These are phyloP conservation scores for Hymenoscyphus scutula DNA, from an alignment of 2,329 filamentous ascomycete genomes.

Conservation along the genomic window DNA sequence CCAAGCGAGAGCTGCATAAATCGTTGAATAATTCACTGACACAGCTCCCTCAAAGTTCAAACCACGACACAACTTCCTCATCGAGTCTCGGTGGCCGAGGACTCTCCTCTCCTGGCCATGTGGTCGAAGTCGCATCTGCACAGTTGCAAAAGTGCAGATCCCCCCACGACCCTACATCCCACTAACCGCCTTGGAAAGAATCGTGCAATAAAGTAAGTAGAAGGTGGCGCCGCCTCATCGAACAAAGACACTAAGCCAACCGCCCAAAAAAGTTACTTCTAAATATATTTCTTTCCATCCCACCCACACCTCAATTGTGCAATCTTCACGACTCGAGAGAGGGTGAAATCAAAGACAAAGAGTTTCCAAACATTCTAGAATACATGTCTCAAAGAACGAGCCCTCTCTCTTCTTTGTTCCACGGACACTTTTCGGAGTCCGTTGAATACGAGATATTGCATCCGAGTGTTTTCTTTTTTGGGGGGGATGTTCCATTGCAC, in stretches of 20 bases:
- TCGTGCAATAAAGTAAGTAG: not conserved
- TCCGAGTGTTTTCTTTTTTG: no score
- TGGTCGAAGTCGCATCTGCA: not conserved
- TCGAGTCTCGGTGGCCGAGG: not conserved
- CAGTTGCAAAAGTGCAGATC: not conserved
- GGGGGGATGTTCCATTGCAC: no score
- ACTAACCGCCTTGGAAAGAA: not conserved
- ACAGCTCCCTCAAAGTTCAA: no score
- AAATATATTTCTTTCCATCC: no score
- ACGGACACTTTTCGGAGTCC: no score
- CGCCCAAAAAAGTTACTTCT: not conserved
- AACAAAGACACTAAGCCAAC: not conserved
- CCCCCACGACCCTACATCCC: not conserved
- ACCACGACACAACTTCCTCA: not conserved
- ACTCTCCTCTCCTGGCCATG: not conserved
- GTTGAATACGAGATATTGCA: no score
- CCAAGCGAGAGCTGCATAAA: not conserved
- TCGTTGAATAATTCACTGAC: not conserved
- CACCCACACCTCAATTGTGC: no score
- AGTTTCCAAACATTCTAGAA: no score
- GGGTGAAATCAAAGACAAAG: not conserved
- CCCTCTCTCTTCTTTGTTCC: no score
- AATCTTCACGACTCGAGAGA: not conserved
- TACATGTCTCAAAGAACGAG: no score
- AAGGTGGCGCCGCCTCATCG: not conserved